These are phyloP conservation scores for Leishmania major DNA, from an alignment of 208 protist genomes.

Conservation along the genomic window DNA sequence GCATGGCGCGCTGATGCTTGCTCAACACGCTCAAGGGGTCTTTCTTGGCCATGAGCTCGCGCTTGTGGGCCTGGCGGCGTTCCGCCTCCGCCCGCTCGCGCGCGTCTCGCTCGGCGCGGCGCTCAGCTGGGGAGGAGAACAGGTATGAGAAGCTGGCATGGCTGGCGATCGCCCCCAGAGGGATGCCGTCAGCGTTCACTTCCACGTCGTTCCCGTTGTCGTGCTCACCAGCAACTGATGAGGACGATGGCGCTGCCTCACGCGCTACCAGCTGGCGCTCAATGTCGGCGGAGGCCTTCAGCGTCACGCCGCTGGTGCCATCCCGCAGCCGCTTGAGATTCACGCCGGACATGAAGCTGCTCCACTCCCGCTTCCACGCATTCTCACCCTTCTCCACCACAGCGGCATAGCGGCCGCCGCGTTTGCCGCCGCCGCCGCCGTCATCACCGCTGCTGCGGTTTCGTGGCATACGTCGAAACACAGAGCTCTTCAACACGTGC, in stretches of 20 bases:
- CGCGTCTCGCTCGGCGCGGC: slow-evolving; percentile 58
- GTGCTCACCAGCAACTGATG: not conserved
- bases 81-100: slow-evolving; percentile 36
- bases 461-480: slow-evolving; percentile 21
- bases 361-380: slow-evolving; percentile 85
- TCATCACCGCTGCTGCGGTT: not conserved
- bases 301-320: slow-evolving; percentile 52
- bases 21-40: slow-evolving; percentile 56
- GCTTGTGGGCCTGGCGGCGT: slow-evolving; percentile 29
- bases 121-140: slow-evolving; percentile 82
- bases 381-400: slow-evolving; percentile 80
- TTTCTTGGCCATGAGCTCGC: slow-evolving; percentile 26
- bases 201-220: not conserved
- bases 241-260: not conserved
- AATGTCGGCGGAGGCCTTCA: slow-evolving; percentile 64
- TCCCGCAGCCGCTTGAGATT: slow-evolving; percentile 74
- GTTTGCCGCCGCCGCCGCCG: slow-evolving; percentile 7
- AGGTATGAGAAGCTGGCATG: slow-evolving; percentile 73
- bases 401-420: slow-evolving; percentile 70
- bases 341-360: slow-evolving; percentile 85
- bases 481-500: not conserved
- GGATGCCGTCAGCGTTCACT: slow-evolving; percentile 34
- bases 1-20: slow-evolving; percentile 76
- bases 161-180: slow-evolving; percentile 7
- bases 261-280: slow-evolving; percentile 32